Evolutionary conservation across 345 rosid genomes (phyloP).

Genomic region (Populus deltoides): DNA sequence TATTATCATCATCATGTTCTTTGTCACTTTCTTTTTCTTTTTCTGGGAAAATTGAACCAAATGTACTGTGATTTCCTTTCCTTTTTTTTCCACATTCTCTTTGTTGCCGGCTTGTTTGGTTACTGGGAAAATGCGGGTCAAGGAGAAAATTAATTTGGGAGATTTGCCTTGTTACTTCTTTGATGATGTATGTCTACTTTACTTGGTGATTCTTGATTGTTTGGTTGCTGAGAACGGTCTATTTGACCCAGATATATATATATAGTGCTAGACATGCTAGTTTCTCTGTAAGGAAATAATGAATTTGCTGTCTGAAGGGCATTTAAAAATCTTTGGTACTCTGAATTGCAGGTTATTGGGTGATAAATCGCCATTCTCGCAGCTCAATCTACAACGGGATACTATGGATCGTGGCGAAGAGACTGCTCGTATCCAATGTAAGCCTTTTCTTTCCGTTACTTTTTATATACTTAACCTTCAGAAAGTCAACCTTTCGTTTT

Average conservation of each 20-base stretch:
- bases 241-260: neutral
- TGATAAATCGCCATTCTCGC: conserved; percentile 93
- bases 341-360: conserved; percentile 64
- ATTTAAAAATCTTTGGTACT: neutral
- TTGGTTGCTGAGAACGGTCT: neutral
- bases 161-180: neutral
- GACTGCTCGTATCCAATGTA: conserved; percentile 88
- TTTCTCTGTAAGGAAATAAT: neutral
- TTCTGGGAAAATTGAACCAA: neutral
- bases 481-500: neutral
- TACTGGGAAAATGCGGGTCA: neutral
- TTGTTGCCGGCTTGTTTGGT: neutral
- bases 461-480: neutral
- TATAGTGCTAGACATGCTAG: neutral
- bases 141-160: neutral
- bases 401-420: conserved; percentile 90
- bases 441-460: neutral
- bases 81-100: too few species aligned
- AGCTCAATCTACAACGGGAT: conserved; percentile 78
- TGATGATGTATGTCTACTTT: neutral
- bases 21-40: neutral
- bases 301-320: neutral
- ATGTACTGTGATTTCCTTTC: too few species aligned
- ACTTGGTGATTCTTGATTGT: neutral
- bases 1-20: neutral